These are phyloP conservation scores for Sphagnum contortum DNA, from an alignment of 225 moss, liverwort and hornwort genomes.

Conservation along the genomic window DNA sequence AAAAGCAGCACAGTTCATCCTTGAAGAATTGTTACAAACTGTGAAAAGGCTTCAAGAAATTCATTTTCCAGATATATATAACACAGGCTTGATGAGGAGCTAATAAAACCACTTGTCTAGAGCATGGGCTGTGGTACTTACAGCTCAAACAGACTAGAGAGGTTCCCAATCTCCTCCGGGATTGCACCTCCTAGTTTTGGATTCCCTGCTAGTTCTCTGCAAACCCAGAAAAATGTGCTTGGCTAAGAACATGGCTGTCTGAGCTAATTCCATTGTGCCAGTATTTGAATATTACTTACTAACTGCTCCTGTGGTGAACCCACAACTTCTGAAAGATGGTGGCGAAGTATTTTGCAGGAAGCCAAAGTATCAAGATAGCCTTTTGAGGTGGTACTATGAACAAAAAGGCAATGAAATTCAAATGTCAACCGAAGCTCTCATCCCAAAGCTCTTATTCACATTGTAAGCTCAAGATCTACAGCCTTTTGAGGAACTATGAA, in stretches of 20 bases:
- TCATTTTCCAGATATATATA: neutral
- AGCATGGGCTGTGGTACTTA: constrained; percentile 10
- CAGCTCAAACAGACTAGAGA: constrained; percentile 24
- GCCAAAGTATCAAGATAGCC: too few relatives aligned
- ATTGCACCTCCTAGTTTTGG: constrained; percentile 32
- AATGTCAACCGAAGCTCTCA: too few relatives aligned
- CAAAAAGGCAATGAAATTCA: too few relatives aligned
- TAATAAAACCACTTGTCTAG: neutral
- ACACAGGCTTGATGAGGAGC: neutral
- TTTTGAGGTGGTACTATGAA: too few relatives aligned
- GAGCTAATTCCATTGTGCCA: neutral
- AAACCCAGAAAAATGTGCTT: neutral
- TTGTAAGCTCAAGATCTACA: too few relatives aligned
- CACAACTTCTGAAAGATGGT: neutral
- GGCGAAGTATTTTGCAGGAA: too few relatives aligned
- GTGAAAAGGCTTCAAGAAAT: neutral
- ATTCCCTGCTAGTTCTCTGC: constrained; percentile 36
- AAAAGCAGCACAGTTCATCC: too few relatives aligned
- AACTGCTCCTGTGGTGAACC: too few relatives aligned
- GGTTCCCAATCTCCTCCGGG: constrained; percentile 33
- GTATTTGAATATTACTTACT: too few relatives aligned
- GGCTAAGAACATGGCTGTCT: neutral
- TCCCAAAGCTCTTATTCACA: too few relatives aligned
- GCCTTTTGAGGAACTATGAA: too few relatives aligned
- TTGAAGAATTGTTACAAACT: neutral